Conservation (phyloP, 345 rosid genomes). For the Balakata baccata region DNA sequence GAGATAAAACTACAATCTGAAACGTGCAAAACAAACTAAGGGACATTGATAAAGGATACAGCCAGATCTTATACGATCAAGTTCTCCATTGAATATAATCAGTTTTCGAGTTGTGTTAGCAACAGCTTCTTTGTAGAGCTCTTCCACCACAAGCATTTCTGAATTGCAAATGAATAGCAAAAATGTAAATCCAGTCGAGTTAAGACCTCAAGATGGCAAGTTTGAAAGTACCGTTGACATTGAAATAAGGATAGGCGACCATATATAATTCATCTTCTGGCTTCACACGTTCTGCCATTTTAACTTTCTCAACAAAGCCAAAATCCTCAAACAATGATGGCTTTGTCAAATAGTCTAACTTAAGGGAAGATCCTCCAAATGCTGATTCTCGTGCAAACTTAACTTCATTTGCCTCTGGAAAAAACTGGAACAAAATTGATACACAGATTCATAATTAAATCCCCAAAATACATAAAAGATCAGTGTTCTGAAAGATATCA, state of each 20-base stretch:
- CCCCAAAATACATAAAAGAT: background rate
- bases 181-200: conserved; percentile 2
- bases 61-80: conserved; percentile 92
- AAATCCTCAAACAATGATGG: conserved; percentile 88
- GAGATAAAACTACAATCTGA: too few species aligned
- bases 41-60: conserved; percentile 58
- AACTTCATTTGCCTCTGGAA: conserved; percentile 91
- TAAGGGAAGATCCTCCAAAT: conserved; percentile 78
- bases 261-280: conserved; percentile 72
- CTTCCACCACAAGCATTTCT: conserved; percentile 99
- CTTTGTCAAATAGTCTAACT: conserved; percentile 83
- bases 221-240: conserved; percentile 66
- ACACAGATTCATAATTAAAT: background rate
- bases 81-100: conserved; percentile 87
- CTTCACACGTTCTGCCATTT: conserved; percentile 81
- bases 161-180: conserved; percentile 21
- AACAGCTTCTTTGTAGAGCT: conserved; percentile 88
- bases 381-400: conserved; percentile 60
- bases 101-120: conserved; percentile 52
- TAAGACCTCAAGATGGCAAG: conserved; percentile 9
- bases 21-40: too few species aligned
- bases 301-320: conserved; percentile 73
- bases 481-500: background rate
- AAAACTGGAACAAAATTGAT: conserved; percentile 53
- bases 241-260: conserved; percentile 87